Evolutionary conservation across 2,329 filamentous ascomycete genomes (phyloP).

Genomic region (Talaromyces verruculosus): DNA sequence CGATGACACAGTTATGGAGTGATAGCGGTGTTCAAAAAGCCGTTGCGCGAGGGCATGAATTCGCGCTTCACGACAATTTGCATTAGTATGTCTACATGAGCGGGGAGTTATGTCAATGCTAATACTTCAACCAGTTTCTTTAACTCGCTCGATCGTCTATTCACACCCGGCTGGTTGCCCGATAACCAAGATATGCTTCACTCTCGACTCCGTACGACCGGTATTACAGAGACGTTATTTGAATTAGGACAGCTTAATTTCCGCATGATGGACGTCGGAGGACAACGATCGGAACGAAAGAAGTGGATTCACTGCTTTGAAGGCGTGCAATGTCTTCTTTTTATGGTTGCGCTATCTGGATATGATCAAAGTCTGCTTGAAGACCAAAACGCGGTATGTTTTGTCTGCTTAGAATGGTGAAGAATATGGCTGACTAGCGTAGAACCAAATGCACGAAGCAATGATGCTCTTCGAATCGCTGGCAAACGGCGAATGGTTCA

Average conservation of each 20-base stretch:
- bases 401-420: background rate
- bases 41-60: conserved; percentile 94
- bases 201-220: conserved; percentile 85
- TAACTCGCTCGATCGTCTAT: conserved; percentile 71
- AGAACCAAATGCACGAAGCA: conserved; percentile 92
- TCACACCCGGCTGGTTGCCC: conserved; percentile 76
- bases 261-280: conserved; percentile 94
- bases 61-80: conserved; percentile 92
- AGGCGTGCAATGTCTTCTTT: conserved; percentile 87
- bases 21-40: conserved; percentile 81
- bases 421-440: background rate
- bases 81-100: conserved; percentile 67
- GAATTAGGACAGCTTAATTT: conserved; percentile 90
- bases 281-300: conserved; percentile 88
- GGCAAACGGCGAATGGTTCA: conserved; percentile 83
- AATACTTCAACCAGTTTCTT: conserved; percentile 67
- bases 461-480: conserved; percentile 85
- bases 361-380: conserved; percentile 96
- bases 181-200: conserved; percentile 93
- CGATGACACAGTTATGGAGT: conserved; percentile 80
- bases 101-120: background rate
- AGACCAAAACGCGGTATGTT: conserved; percentile 87
- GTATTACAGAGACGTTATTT: conserved; percentile 93
- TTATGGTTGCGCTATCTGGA: conserved; percentile 91
- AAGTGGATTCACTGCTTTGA: conserved; percentile 98